A percentile compares a stretch with the other conserved stretches of the same genome.
phyloP scores from a whole-genome alignment of 805 yeast genomes.

The Brettanomyces naardenensis region DNA sequence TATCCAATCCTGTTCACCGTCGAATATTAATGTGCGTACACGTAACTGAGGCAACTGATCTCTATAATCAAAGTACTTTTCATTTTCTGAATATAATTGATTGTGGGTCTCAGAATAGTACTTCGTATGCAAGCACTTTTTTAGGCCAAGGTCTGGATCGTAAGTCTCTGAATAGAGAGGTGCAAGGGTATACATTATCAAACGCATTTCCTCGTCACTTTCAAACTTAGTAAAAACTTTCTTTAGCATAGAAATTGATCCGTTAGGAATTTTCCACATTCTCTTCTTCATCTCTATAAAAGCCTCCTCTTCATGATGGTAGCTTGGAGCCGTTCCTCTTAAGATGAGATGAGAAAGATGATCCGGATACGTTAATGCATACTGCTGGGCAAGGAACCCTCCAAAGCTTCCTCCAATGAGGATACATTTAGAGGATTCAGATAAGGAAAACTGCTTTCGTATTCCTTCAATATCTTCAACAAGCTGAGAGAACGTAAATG shows the following conservation, averaged over 20 bases:
- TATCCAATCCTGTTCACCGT: constrained; percentile 19
- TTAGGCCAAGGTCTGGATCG: constrained; percentile 13
- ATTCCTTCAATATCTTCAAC: constrained; percentile 19
- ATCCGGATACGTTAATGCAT: constrained; percentile 16
- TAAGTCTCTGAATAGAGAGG: constrained; percentile 18
- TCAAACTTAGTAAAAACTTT: constrained; percentile 19
- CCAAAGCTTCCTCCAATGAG: constrained; percentile 21
- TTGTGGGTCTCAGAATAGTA: constrained; percentile 17
- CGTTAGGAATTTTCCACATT: constrained; percentile 12
- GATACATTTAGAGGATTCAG: constrained; percentile 9
- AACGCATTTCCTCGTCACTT: constrained; percentile 17
- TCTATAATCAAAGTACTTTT: constrained; percentile 18
- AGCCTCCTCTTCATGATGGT: constrained; percentile 18
- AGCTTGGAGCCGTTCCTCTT: constrained; percentile 20
- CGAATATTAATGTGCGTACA: constrained; percentile 14
- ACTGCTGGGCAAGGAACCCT: constrained; percentile 20
- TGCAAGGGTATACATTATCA: constrained; percentile 18
- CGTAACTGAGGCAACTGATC: constrained; percentile 8
- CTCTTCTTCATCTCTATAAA: constrained; percentile 8
- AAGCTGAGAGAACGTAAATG: constrained; percentile 16
- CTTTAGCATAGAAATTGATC: constrained; percentile 14
- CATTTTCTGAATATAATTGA: constrained; percentile 17
- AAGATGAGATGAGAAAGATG: constrained; percentile 10
- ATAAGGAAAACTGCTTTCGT: constrained; percentile 7
- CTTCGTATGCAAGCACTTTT: constrained; percentile 10